These are phyloP conservation scores for Pinus taeda DNA, from an alignment of 75 land plant species.

Conservation along the genomic window DNA sequence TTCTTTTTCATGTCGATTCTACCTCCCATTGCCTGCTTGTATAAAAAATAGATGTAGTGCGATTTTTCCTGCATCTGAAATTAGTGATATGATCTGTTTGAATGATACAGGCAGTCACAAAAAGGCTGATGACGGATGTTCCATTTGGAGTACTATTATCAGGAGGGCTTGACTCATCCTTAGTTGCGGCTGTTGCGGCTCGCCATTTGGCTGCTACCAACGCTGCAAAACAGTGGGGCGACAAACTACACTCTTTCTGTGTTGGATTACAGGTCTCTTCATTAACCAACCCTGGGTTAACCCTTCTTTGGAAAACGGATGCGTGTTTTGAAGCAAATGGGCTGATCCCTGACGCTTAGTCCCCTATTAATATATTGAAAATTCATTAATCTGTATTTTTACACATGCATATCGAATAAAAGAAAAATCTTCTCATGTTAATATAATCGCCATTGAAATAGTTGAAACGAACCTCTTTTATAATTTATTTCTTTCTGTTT, in stretches of 20 bases:
- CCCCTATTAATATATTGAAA: too few relatives aligned
- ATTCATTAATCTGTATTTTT: too few relatives aligned
- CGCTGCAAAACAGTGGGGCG: slow-evolving; percentile 83
- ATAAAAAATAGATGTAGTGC: neutral
- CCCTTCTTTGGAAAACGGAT: too few relatives aligned
- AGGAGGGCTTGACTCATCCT: slow-evolving; percentile 92
- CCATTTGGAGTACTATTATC: slow-evolving; percentile 97
- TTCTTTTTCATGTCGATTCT: neutral
- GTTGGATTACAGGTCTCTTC: slow-evolving; percentile 80
- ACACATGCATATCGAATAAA: too few relatives aligned
- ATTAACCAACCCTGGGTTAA: neutral
- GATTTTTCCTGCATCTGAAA: neutral
- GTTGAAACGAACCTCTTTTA: too few relatives aligned
- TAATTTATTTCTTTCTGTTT: neutral
- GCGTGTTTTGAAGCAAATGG: too few relatives aligned
- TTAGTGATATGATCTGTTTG: neutral
- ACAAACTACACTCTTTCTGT: slow-evolving; percentile 90
- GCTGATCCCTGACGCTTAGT: too few relatives aligned
- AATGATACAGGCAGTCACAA: slow-evolving; percentile 71
- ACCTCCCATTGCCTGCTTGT: neutral
- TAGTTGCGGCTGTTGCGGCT: slow-evolving; percentile 12
- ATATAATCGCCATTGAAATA: too few relatives aligned
- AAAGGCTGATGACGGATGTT: slow-evolving; percentile 98
- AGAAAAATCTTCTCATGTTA: too few relatives aligned
- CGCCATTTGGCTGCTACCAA: slow-evolving; percentile 70